These are phyloP conservation scores for Balakata baccata DNA, from an alignment of 345 rosid genomes.

Conservation along the genomic window DNA sequence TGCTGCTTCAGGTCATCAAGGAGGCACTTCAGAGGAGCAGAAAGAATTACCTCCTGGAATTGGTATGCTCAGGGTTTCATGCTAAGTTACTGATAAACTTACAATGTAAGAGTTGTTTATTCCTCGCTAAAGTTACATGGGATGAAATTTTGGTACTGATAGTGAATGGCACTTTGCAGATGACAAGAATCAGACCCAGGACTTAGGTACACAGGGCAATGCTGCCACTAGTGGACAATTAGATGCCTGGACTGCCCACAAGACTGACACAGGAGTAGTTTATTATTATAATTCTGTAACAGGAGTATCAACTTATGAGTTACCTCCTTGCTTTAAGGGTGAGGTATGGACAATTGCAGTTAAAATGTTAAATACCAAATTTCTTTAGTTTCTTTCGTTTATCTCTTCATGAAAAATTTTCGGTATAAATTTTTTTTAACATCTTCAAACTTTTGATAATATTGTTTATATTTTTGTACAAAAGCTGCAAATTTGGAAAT, in stretches of 20 bases:
- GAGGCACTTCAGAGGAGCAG: slow-evolving; percentile 36
- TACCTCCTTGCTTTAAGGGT: slow-evolving; percentile 67
- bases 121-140: slow-evolving; percentile 35
- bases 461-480: not conserved
- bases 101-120: slow-evolving; percentile 57
- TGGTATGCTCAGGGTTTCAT: slow-evolving; percentile 78
- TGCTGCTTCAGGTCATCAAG: slow-evolving; percentile 42
- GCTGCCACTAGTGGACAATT: slow-evolving; percentile 37
- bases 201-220: slow-evolving; percentile 31
- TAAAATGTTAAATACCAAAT: not conserved
- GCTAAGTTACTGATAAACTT: slow-evolving; percentile 60
- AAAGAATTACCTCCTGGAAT: slow-evolving; percentile 58
- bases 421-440: not conserved
- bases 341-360: slow-evolving; percentile 49
- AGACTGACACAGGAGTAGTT: slow-evolving; percentile 66
- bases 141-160: slow-evolving; percentile 40
- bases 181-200: slow-evolving; percentile 43
- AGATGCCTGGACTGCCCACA: slow-evolving; percentile 94
- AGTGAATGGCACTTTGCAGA: slow-evolving; percentile 47
- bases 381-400: not conserved
- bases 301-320: slow-evolving; percentile 83
- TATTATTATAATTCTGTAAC: slow-evolving; percentile 91
- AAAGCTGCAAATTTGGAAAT: not conserved
- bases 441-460: not conserved
- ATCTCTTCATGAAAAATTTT: not conserved